These are phyloP conservation scores for Alternaria angustiovoidea DNA, from an alignment of 2,329 filamentous ascomycete species.

Conservation along the genomic window DNA sequence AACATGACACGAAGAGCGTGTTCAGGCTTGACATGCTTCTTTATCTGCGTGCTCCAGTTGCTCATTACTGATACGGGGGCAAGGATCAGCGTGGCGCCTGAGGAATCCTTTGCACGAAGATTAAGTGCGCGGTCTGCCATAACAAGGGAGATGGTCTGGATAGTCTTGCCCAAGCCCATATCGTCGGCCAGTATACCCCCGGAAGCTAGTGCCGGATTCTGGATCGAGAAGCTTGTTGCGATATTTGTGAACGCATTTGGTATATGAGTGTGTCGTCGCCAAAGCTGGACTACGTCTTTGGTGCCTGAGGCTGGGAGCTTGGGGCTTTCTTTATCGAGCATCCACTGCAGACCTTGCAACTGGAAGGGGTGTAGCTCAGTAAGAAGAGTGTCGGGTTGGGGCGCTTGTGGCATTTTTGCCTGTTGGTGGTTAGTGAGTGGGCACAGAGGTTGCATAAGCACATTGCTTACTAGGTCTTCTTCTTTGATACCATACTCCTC, in stretches of 20 bases:
- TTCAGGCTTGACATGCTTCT: slow-evolving; percentile 72
- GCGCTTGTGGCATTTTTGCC: slow-evolving; percentile 73
- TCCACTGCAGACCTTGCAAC: slow-evolving; percentile 78
- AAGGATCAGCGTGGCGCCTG: slow-evolving; percentile 76
- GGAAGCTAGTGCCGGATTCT: slow-evolving; percentile 71
- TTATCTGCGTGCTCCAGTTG: slow-evolving; percentile 85
- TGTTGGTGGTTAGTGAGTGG: slow-evolving; percentile 21
- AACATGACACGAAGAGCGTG: slow-evolving; percentile 71
- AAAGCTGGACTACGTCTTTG: slow-evolving; percentile 75
- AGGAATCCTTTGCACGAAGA: slow-evolving; percentile 26
- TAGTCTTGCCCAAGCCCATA: slow-evolving; percentile 90
- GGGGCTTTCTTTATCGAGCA: slow-evolving; percentile 78
- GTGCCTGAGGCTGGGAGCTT: slow-evolving; percentile 67
- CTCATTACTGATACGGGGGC: slow-evolving; percentile 87
- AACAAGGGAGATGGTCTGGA: slow-evolving; percentile 84
- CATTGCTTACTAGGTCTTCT: slow-evolving; percentile 61
- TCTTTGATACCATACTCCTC: slow-evolving; percentile 78
- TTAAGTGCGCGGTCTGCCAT: slow-evolving; percentile 60
- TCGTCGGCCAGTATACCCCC: slow-evolving; percentile 91
- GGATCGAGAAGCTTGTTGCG: slow-evolving; percentile 72
- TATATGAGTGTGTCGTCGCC: slow-evolving; percentile 64
- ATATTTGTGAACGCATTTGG: slow-evolving; percentile 68
- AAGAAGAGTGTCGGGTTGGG: slow-evolving; percentile 70
- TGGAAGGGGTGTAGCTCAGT: slow-evolving; percentile 82
- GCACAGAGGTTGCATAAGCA: neutral